Evolutionary conservation across 768 basidiomycete species (phyloP), one percentile per base, ranked within the genome.

Genomic region (Termitomyces heimii): DNA sequence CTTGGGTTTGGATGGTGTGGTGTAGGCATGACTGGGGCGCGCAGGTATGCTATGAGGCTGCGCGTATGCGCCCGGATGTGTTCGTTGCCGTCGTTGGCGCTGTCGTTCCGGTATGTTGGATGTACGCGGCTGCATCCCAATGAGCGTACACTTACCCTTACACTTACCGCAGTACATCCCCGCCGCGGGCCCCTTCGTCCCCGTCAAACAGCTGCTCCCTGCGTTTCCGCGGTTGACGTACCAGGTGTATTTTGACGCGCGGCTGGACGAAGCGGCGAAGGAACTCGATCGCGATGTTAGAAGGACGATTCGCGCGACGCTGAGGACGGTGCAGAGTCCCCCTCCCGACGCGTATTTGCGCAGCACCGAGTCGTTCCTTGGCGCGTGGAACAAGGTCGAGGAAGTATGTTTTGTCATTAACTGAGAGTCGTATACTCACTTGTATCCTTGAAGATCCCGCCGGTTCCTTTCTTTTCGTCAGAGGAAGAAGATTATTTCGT

Each of bases 11-110:
- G 32, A 6, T 5, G 1, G 8, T 32, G 32, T 9, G 32, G 10
- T 32, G 37, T 7, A 88, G 87, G 13, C 89, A 91, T 63, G 89
- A 91, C 59, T 91, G 89, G 89, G 89, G 89, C 39, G 73, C 85
- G 1, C 75, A 79, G 53, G 57, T 82, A 3, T 89, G 88, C 60
- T 86, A 83, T 62, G 85, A 89, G 66, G 82, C 85, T 12, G 86
- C 83, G 1, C 79, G 88, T 16, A 75, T 78, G 71, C 73, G 86
- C 18, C 89, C 88, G 0, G 88, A 89, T 61, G 66, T 84, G 3
- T 81, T 89, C 64, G 70, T 68, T 0, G 85, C 73, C 3, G 80
- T 89, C 16, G 68, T 86, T 14, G 86, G 84, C 9, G 71, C 74
- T 26, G 79, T 78, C 3, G 72, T 88, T 51, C 88, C 89, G 1